These are phyloP conservation scores for Blastomyces silverae DNA, from an alignment of 2,329 filamentous ascomycete species.

Conservation along the genomic window DNA sequence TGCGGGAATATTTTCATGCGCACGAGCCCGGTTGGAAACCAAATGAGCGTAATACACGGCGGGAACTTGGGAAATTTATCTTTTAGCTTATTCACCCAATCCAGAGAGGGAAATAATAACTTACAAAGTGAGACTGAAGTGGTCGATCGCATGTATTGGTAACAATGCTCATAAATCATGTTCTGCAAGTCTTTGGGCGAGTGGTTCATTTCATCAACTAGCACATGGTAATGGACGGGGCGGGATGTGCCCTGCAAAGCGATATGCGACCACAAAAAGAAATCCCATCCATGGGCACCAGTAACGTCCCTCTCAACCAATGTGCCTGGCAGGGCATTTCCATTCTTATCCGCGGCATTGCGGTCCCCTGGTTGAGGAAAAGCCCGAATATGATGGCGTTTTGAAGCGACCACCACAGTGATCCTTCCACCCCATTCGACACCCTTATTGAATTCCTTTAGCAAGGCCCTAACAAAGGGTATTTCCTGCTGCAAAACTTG, in stretches of 20 bases:
- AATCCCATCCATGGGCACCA: slow-evolving; percentile 84
- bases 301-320: slow-evolving; percentile 86
- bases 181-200: slow-evolving; percentile 65
- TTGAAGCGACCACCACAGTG: slow-evolving; percentile 81
- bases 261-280: slow-evolving; percentile 63
- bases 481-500: slow-evolving; percentile 78
- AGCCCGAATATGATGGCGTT: slow-evolving; percentile 89
- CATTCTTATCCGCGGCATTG: slow-evolving; percentile 59
- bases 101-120: slow-evolving; percentile 17
- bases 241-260: slow-evolving; percentile 93
- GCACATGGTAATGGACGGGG: slow-evolving; percentile 85
- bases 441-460: slow-evolving; percentile 39
- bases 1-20: slow-evolving; percentile 56
- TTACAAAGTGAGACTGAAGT: slow-evolving; percentile 75
- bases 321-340: slow-evolving; percentile 78
- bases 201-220: slow-evolving; percentile 71
- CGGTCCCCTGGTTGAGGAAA: slow-evolving; percentile 60
- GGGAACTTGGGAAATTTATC: slow-evolving; percentile 45
- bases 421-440: slow-evolving; percentile 54
- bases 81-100: slow-evolving; percentile 13
- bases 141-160: slow-evolving; percentile 85
- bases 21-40: slow-evolving; percentile 69
- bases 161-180: slow-evolving; percentile 91
- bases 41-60: slow-evolving; percentile 96
- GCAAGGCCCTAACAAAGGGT: slow-evolving; percentile 56